Conservation (phyloP, 768 basidiomycete genomes). For the Hericium coralloides region DNA sequence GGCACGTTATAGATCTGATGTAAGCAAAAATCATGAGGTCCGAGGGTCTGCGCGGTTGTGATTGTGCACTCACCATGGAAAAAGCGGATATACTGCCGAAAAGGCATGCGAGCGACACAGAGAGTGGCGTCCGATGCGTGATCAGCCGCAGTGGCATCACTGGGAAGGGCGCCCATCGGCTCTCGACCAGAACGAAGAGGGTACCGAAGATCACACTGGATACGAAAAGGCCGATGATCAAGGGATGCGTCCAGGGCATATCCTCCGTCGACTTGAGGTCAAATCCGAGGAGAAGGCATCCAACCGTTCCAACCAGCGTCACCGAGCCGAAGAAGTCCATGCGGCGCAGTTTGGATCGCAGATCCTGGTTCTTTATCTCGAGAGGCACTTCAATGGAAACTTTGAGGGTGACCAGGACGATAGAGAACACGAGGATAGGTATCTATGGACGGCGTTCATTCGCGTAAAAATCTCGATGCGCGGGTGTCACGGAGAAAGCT, state of each 20-base stretch:
- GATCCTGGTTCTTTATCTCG: constrained; percentile 48
- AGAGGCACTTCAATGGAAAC: constrained; percentile 72
- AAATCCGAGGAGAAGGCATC: constrained; percentile 66
- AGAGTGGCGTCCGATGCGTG: constrained; percentile 68
- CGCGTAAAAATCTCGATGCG: constrained; percentile 1
- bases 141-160: constrained; percentile 85
- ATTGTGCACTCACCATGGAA: constrained; percentile 49
- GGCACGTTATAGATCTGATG: constrained; percentile 74
- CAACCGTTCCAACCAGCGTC: constrained; percentile 65
- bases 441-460: constrained; percentile 34
- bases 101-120: constrained; percentile 74
- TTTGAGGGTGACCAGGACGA: constrained; percentile 62
- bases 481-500: constrained; percentile 10
- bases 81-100: constrained; percentile 71
- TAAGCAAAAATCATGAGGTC: background rate
- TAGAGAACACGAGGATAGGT: constrained; percentile 67
- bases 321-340: constrained; percentile 82
- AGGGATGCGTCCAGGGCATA: constrained; percentile 64
- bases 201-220: constrained; percentile 44
- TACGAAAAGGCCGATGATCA: constrained; percentile 58
- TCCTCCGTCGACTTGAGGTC: constrained; percentile 74
- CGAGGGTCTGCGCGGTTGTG: background rate
- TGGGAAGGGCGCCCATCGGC: constrained; percentile 69
- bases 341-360: constrained; percentile 58
- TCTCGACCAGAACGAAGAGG: constrained; percentile 73